These are phyloP conservation scores for Pistacia atlantica DNA, from an alignment of 345 rosid genomes.

Conservation along the genomic window DNA sequence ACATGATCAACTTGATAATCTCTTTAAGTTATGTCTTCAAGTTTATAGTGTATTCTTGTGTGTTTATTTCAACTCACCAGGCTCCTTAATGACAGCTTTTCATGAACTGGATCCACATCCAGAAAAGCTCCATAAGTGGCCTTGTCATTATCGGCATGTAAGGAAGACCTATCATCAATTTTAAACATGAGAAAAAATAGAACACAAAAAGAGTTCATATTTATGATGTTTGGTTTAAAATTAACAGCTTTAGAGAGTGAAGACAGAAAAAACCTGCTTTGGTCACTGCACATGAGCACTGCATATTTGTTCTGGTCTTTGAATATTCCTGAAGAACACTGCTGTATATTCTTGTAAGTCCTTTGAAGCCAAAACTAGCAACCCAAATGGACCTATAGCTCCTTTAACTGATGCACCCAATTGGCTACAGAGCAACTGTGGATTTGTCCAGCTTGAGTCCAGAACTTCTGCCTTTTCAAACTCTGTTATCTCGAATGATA, in stretches of 20 bases:
- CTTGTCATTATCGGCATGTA: conserved; percentile 28
- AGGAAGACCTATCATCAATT: conserved; percentile 28
- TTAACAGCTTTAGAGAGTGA: not conserved
- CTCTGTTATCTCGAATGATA: conserved; percentile 44
- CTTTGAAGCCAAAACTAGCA: conserved; percentile 63
- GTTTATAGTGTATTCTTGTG: no score
- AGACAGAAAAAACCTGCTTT: conserved; percentile 43
- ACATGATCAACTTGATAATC: not conserved
- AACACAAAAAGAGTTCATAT: not conserved
- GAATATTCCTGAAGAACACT: conserved; percentile 71
- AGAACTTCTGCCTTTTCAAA: conserved; percentile 50
- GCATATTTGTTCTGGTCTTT: conserved; percentile 43
- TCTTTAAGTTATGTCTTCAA: not conserved
- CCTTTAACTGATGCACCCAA: conserved; percentile 52
- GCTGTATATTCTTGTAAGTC: conserved; percentile 62
- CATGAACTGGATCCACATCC: conserved; percentile 40
- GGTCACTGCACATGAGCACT: conserved; percentile 72
- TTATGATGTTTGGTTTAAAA: not conserved
- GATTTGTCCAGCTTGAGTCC: conserved; percentile 54
- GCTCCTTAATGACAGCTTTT: conserved; percentile 37
- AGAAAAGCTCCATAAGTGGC: conserved; percentile 44
- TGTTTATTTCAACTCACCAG: conserved; percentile 44
- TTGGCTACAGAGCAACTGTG: conserved; percentile 56
- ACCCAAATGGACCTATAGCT: conserved; percentile 72
- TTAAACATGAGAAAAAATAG: not conserved